Percentiles rank a stretch among this genome's conserved stretches.
phyloP scores from a whole-genome alignment of 2,329 filamentous ascomycete species.

The Penicillium sclerotiorum region DNA sequence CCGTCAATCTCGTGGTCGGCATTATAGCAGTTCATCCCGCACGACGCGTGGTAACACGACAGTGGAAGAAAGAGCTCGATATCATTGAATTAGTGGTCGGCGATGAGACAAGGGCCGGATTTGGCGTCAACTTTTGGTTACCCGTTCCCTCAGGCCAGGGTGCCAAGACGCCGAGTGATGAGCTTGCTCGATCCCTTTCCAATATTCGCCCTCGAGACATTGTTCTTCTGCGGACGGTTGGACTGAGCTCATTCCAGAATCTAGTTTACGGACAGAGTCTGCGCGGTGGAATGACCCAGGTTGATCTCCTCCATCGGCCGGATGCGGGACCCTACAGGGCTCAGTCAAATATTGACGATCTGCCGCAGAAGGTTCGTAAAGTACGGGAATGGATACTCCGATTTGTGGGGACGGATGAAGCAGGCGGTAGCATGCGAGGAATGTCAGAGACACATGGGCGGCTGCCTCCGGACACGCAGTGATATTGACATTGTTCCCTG shows the following conservation, averaged over 20 bases:
- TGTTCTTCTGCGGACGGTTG: slow-evolving; percentile 77
- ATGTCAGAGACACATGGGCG: slow-evolving; percentile 21
- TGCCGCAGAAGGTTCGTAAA: slow-evolving; percentile 64
- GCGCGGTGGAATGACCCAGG: slow-evolving; percentile 67
- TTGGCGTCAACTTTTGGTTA: slow-evolving; percentile 85
- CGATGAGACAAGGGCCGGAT: slow-evolving; percentile 80
- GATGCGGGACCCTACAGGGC: slow-evolving; percentile 57
- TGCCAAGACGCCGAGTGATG: slow-evolving; percentile 23
- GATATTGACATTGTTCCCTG: slow-evolving; percentile 4
- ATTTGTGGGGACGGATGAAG: slow-evolving; percentile 61
- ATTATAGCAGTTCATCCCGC: slow-evolving; percentile 72
- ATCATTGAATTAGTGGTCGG: slow-evolving; percentile 79
- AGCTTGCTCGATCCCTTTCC: slow-evolving; percentile 45
- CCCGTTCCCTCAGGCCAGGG: slow-evolving; percentile 36
- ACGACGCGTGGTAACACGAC: slow-evolving; percentile 66
- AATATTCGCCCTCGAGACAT: slow-evolving; percentile 71
- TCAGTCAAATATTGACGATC: slow-evolving; percentile 38
- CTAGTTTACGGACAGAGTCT: slow-evolving; percentile 85
- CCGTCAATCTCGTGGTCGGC: slow-evolving; percentile 78
- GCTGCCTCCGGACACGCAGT: slow-evolving; percentile 46
- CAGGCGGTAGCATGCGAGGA: slow-evolving; percentile 29
- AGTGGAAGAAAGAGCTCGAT: slow-evolving; percentile 57
- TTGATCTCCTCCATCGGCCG: slow-evolving; percentile 67
- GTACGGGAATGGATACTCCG: slow-evolving; percentile 75
- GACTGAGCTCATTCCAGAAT: slow-evolving; percentile 71